Percentiles rank a stretch among this genome's conserved stretches.
These are phyloP conservation scores for Cenchrus fungigraminus DNA, from an alignment of 176 grass and related monocot genomes.

Conservation along the genomic window DNA sequence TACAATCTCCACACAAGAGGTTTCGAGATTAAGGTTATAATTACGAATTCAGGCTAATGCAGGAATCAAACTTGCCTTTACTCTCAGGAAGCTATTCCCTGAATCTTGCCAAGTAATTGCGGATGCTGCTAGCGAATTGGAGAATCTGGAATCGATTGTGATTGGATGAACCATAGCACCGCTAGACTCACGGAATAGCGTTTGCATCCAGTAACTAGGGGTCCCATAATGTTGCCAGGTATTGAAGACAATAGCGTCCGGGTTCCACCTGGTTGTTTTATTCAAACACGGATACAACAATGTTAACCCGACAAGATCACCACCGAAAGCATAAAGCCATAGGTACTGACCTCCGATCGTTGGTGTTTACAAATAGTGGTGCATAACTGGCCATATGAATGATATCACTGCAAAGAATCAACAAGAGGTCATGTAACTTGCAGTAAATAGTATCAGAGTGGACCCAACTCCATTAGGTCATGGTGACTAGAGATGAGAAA, in stretches of 20 bases:
- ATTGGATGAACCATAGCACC: slow-evolving; percentile 57
- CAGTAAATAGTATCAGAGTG: not conserved
- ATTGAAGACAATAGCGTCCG: slow-evolving; percentile 91
- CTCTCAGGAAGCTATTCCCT: slow-evolving; percentile 45
- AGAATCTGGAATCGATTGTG: slow-evolving; percentile 37
- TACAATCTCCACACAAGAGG: slow-evolving; percentile 52
- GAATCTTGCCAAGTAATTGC: slow-evolving; percentile 60
- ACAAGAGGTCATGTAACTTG: not conserved
- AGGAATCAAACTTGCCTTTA: slow-evolving; percentile 46
- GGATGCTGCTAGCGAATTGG: slow-evolving; percentile 48
- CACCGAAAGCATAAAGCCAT: not conserved
- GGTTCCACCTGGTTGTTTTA: slow-evolving; percentile 68
- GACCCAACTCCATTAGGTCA: not conserved
- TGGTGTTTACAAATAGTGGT: slow-evolving; percentile 82
- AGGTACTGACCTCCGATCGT: slow-evolving; percentile 61
- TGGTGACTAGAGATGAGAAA: not conserved
- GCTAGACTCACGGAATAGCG: slow-evolving; percentile 70
- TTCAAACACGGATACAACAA: not conserved
- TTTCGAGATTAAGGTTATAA: not conserved
- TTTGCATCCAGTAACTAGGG: slow-evolving; percentile 94
- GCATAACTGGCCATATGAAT: slow-evolving; percentile 92
- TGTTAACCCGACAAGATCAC: slow-evolving; percentile 11
- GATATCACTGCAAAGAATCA: slow-evolving; percentile 52
- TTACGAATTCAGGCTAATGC: too few species aligned
- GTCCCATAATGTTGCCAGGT: slow-evolving; percentile 82